Evolutionary conservation across 1,139 yeast genomes (phyloP), one percentile per base, ranked within the genome.

Genomic region (Blastobotrys aristatus): DNA sequence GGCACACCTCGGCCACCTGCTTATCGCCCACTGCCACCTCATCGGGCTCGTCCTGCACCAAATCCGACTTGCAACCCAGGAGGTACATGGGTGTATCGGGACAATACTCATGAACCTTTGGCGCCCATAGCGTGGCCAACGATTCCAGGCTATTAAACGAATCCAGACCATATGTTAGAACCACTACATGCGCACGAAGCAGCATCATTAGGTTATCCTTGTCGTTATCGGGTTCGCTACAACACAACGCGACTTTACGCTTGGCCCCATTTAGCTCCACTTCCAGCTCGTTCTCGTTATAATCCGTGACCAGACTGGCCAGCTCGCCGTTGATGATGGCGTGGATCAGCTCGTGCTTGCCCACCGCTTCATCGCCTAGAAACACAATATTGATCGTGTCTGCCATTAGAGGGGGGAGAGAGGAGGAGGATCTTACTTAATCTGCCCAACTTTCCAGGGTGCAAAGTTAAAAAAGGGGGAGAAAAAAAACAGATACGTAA

Each of bases 281-380:
- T 30, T 29, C 35, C 11, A 43, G 20, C 14, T 35, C 36, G 36
- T 35, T 35, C 17, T 35, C 41, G 8, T 43, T 41, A 17, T 20
- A 43, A 24, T 43, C 46, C 14, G 46, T 35, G n/a, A 43, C 46
- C 22, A 43, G 16, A 14, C 41, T 36, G 10, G 24, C 46, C 8
- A 43, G 36, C 24, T 43, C 41, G 11, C 31, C 30, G 20, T 43
- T 40, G 4, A 24, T 20, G 14, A 43, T 27, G 24, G 46, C 46
- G 22, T 43, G 46, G 8, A 43, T 36, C 30, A 43, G 20, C 29
- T 43, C 46, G 26, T 43, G 46, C 21, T 43, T 43, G 4, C 46
- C 46, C 5, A 27, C 46, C 11, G 36, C 46, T 43, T 43, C 41
- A 13, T 43, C 46, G 16, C 46, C 46, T 13, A 43, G 24, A n/a